Evolutionary conservation across 2,329 filamentous ascomycete genomes (phyloP).

Genomic region (Endoconidiophora polonica): DNA sequence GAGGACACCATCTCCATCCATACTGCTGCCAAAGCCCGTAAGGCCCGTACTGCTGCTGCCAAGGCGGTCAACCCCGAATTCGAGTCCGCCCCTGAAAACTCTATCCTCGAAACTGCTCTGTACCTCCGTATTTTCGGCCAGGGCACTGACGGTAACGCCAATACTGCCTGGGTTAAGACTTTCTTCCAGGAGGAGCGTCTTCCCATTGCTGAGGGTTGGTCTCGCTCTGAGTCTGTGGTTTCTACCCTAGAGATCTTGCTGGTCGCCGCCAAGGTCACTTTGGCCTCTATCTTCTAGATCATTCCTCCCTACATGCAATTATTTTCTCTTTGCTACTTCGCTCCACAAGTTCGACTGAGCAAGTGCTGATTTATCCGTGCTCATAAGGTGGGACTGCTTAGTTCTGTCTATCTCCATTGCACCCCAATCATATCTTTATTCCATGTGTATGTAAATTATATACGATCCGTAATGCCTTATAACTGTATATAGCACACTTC

Average conservation of each 20-base stretch:
- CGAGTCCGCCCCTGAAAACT: slow-evolving; percentile 14
- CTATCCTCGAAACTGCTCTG: slow-evolving; percentile 16
- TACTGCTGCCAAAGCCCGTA: slow-evolving; percentile 18
- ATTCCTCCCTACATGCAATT: not conserved
- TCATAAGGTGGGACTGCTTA: too few species aligned
- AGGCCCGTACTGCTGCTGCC: slow-evolving; percentile 17
- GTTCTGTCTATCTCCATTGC: too few species aligned
- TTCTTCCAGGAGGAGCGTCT: slow-evolving; percentile 14
- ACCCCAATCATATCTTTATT: too few species aligned
- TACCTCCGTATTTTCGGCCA: slow-evolving; percentile 16
- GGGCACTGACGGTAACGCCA: slow-evolving; percentile 14
- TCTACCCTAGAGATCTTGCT: not conserved
- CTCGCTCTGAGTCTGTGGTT: not conserved
- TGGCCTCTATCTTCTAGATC: slow-evolving; percentile 3
- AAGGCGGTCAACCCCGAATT: slow-evolving; percentile 17
- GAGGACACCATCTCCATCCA: slow-evolving; percentile 17
- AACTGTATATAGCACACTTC: too few species aligned
- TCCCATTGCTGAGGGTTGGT: slow-evolving; percentile 11
- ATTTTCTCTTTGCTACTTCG: not conserved
- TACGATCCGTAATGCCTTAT: too few species aligned
- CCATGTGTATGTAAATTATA: too few species aligned
- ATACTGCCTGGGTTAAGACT: slow-evolving; percentile 14
- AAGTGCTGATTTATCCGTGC: too few species aligned
- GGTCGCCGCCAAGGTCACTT: not conserved
- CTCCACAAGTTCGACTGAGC: too few species aligned